A percentile compares a stretch with the other conserved stretches of the same genome.
phyloP scores from a whole-genome alignment of 2,329 filamentous ascomycete genomes.

The Neodidymelliopsis sp. region DNA sequence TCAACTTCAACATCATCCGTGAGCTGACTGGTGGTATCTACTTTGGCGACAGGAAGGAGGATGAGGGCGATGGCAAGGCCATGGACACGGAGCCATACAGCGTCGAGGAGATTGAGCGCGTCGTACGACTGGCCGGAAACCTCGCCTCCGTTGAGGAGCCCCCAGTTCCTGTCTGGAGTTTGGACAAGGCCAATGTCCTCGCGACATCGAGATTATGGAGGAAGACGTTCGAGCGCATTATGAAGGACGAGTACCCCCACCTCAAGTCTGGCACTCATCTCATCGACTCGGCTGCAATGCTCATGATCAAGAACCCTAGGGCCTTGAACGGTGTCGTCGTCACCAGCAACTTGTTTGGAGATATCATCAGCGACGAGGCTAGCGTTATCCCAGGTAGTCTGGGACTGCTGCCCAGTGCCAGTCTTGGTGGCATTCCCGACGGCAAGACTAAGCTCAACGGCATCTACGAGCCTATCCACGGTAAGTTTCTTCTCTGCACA shows the following conservation, averaged over 20 bases:
- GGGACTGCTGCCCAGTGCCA: conserved; percentile 86
- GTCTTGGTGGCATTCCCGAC: conserved; percentile 84
- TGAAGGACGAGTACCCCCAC: conserved; percentile 88
- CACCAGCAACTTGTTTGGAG: conserved; percentile 93
- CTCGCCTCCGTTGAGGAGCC: conserved; percentile 80
- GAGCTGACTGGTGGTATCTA: conserved; percentile 94
- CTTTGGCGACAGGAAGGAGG: conserved; percentile 88
- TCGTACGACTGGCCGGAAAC: conserved; percentile 81
- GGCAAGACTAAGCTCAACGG: conserved; percentile 86
- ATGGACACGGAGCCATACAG: conserved; percentile 89
- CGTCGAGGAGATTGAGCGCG: conserved; percentile 83
- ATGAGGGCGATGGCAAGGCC: conserved; percentile 76
- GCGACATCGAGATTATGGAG: conserved; percentile 91
- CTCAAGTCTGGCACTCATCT: conserved; percentile 86
- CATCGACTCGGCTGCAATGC: conserved; percentile 96
- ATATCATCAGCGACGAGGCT: conserved; percentile 95
- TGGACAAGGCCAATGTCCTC: conserved; percentile 97
- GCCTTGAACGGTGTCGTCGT: conserved; percentile 89
- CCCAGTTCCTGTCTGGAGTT: conserved; percentile 79
- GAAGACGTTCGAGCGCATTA: conserved; percentile 83
- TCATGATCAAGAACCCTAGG: conserved; percentile 93
- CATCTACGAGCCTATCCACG: conserved; percentile 98
- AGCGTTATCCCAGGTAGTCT: conserved; percentile 92
- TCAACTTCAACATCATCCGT: conserved; percentile 90
- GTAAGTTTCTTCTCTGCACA: conserved; percentile 57